Evolutionary conservation across 305 asterid genomes (phyloP).

Genomic region (Solanum chacoense): DNA sequence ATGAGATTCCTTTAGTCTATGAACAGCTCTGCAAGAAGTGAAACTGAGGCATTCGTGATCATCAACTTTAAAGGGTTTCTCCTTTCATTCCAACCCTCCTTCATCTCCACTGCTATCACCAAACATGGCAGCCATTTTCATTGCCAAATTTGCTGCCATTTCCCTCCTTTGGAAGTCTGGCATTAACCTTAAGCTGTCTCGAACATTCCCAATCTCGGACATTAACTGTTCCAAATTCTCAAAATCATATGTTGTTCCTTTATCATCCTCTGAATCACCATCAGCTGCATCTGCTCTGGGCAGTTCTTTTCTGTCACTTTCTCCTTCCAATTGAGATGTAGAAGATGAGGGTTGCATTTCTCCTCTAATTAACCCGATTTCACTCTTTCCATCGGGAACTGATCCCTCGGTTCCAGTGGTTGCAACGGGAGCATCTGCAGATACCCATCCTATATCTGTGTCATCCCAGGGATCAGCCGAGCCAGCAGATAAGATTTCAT

Average conservation of each 20-base stretch:
- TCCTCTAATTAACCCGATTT: constrained; percentile 4
- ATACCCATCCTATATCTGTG: constrained; percentile 36
- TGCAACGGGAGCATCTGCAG: constrained; percentile 25
- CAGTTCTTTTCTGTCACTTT: constrained; percentile 22
- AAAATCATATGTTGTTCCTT: constrained; percentile 39
- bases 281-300: constrained; percentile 16
- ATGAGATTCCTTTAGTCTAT: background rate
- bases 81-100: constrained; percentile 30
- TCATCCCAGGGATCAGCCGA: constrained; percentile 78
- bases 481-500: constrained; percentile 65
- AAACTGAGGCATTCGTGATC: background rate
- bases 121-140: constrained; percentile 95
- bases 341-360: constrained; percentile 42
- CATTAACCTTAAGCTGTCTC: constrained; percentile 70
- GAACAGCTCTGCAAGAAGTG: background rate
- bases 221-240: constrained; percentile 85
- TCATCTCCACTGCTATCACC: constrained; percentile 76
- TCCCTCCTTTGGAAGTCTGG: constrained; percentile 98
- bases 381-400: constrained; percentile 1
- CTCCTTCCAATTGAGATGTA: constrained; percentile 24
- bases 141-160: constrained; percentile 88
- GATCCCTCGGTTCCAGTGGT: constrained; percentile 12
- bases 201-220: constrained; percentile 80
- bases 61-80: background rate
- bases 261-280: constrained; percentile 28